Evolutionary conservation across 2,329 filamentous ascomycete genomes (phyloP), one percentile per base, ranked within the genome.

Genomic region (Dactylellina cionopaga): DNA sequence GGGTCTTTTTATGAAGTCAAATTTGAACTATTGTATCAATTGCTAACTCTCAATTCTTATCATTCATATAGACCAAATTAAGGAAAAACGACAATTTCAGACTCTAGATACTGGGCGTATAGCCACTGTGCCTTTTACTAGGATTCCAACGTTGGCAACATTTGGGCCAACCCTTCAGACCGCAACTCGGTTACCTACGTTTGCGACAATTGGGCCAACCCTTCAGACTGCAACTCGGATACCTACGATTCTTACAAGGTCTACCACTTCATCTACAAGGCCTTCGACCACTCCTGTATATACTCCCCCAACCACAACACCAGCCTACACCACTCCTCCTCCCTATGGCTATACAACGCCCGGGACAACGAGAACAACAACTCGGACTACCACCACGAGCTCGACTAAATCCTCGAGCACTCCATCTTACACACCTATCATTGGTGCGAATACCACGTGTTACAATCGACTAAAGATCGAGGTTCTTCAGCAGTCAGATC

Each of bases 391-490:
- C 1, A 37, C 22, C 7, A 64, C 31, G 3, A 54, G 41, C 9
- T 52, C 43, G 3, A 70, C 64, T 13, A 69, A 56, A n/a, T 15
- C 33, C 17, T 64, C 68, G 11, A 29, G 59, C 4, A 65, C 68
- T 17, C 59, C 68, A 31, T 54, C 19, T 19, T 72, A 72, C 49
- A 72, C 68, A 17, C 68, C 68, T 37, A 15, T 72, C 19, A 41
- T 58, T 19, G 68, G 68, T 33, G 68, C 68, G 17, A 72, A 72
- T 33, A 72, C 35, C 25, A 72, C 68, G 5, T 72, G 68, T 24
- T 64, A 64, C 29, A 65, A 72, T 24, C 69, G 69, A n/a, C 49
- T 74, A 19, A 68, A 74, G 69, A 74, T 74, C 24, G 55, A 74
- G 19, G 35, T 31, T 35, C 69, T 74, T 39, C 56, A 74, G n/a